Evolutionary conservation across 148 eudicot genomes (phyloP).

Genomic region (Cornus suecica): DNA sequence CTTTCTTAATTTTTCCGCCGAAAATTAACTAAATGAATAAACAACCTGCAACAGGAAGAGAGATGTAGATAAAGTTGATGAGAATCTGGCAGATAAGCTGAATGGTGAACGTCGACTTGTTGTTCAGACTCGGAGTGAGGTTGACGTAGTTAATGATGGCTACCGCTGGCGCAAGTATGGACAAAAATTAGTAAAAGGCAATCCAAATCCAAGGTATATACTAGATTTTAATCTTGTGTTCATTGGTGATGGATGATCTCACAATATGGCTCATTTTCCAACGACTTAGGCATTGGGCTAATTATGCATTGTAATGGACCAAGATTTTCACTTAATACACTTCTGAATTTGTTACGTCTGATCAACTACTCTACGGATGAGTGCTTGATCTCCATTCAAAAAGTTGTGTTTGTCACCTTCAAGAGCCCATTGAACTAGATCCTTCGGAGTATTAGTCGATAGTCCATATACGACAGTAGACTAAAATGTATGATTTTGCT

Average conservation of each 20-base stretch:
- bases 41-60: conserved; percentile 51
- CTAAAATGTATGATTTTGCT: too few species aligned
- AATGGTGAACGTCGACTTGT: conserved; percentile 54
- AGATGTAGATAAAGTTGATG: conserved; percentile 34
- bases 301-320: neutral
- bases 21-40: too few species aligned
- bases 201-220: conserved; percentile 79
- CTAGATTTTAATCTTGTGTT: neutral
- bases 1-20: neutral
- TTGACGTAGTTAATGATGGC: conserved; percentile 88
- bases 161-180: conserved; percentile 98
- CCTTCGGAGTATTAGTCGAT: too few species aligned
- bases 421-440: too few species aligned
- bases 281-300: neutral
- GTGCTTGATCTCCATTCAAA: too few species aligned
- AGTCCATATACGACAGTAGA: too few species aligned
- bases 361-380: too few species aligned
- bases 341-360: too few species aligned
- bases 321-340: neutral
- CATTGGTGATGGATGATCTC: neutral
- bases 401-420: too few species aligned
- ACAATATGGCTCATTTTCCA: neutral
- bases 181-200: conserved; percentile 91
- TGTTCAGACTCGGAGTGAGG: conserved; percentile 68
- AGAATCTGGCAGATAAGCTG: conserved; percentile 36